Evolutionary conservation across 2,329 filamentous ascomycete species (phyloP), one percentile per base, ranked within the genome.

Genomic region (Ophiostoma perfectum): DNA sequence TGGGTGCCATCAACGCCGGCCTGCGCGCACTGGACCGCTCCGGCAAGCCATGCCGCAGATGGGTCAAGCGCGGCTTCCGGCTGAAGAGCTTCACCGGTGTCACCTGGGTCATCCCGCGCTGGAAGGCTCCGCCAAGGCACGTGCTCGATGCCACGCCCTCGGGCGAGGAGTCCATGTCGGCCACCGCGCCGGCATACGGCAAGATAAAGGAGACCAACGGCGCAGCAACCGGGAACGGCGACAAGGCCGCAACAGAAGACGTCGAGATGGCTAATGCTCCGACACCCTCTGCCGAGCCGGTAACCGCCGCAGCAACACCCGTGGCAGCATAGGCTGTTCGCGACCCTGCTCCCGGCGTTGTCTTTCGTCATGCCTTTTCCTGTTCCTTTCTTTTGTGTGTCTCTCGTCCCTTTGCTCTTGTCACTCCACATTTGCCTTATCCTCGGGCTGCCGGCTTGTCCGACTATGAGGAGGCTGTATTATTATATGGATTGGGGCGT

Each of bases 1-100:
- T 94, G 75, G 95, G 95, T 72, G 94, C 94, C 70, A 99, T 99
- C 83, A 99, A 99, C 77, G 95, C 95, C 67, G 92, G 92, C 66
- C 88, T 99, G 65, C 92, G 95, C 68, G 94, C 95, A 12, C 90
- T 99, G 72, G 95, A 99, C 78, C 89, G 94, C 70, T 90, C 90
- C 7, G 94, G 94, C 73, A 91, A 94, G 75, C 93, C 95, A 9
- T 97, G 93, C 78, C 91, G 94, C 72, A 93, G 89, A 77, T 99
- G 95, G 95, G 84, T 88, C 76, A 91, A 89, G 78, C 92, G 92
- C 72, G 86, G 88, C 68, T 92, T 98, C 77, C 84, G 83, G 65
- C 82, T 98, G 73, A 97, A 96, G 83, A 96, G 90, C 78, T 98
- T 98, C 77, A 97, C 94, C 0, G 94, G 94, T 67, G 86, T 92